phyloP scores from a whole-genome alignment of 257 asterid genomes.

The Solanum clarkiae region DNA sequence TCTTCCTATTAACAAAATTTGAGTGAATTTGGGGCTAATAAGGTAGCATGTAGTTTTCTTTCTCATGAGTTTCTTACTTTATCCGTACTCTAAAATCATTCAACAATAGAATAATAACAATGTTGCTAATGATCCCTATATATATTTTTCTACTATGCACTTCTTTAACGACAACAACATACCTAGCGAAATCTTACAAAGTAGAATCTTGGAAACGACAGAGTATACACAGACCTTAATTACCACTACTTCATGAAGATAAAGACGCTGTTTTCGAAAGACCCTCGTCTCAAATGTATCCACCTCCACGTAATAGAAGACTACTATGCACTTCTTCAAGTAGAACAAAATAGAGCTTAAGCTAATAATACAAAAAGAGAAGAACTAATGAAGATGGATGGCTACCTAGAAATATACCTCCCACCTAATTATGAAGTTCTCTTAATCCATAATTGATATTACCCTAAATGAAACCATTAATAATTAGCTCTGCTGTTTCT shows the following conservation, averaged over 20 bases:
- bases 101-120: not conserved
- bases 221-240: too few relatives aligned
- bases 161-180: not conserved
- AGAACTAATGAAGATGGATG: constrained; percentile 3
- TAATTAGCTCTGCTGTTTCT: constrained; percentile 42
- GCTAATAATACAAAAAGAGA: constrained; percentile 23
- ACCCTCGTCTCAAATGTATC: too few relatives aligned
- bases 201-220: too few relatives aligned
- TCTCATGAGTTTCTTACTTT: not conserved
- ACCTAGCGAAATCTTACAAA: too few relatives aligned
- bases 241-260: too few relatives aligned
- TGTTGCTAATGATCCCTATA: not conserved
- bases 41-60: not conserved
- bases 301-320: too few relatives aligned
- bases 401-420: constrained; percentile 27
- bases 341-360: not conserved
- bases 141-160: not conserved
- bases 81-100: not conserved
- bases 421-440: constrained; percentile 59
- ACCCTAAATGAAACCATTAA: constrained; percentile 10
- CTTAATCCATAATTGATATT: not conserved
- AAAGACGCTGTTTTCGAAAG: too few relatives aligned
- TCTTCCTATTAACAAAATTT: not conserved
- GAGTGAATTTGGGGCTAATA: not conserved
- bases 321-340: not conserved